Percentiles rank a stretch among this genome's conserved stretches.
phyloP scores from a whole-genome alignment of 176 grass and related monocot genomes.

The Aegilops longissima region DNA sequence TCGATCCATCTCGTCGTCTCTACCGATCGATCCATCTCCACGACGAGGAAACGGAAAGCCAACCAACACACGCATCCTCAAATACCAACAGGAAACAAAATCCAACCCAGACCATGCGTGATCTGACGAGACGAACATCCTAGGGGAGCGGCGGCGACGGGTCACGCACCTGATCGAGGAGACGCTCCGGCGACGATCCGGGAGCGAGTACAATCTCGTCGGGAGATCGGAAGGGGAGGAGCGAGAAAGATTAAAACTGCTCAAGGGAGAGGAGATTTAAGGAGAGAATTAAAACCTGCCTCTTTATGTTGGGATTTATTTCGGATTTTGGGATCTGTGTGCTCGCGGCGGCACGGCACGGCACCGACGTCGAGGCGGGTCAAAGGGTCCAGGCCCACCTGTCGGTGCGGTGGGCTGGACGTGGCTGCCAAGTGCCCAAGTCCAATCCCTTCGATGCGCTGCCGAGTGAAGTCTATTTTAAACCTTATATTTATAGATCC shows the following conservation, averaged over 20 bases:
- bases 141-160: not conserved
- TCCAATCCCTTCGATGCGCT: not conserved
- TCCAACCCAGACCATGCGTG: not conserved
- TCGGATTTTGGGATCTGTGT: not conserved
- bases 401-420: not conserved
- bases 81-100: not conserved
- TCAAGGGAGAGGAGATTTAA: not conserved
- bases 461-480: no score
- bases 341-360: constrained; percentile 30
- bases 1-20: not conserved
- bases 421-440: constrained; percentile 18
- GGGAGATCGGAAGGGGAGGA: constrained; percentile 12
- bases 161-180: constrained; percentile 20
- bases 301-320: not conserved
- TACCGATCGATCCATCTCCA: not conserved
- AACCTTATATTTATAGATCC: no score
- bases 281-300: constrained; percentile 34
- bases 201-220: not conserved
- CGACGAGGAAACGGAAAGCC: not conserved
- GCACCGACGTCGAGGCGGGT: constrained; percentile 50
- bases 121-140: not conserved
- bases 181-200: not conserved
- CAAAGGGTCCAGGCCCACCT: constrained; percentile 35
- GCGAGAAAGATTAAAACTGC: not conserved
- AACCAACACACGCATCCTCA: not conserved